Conservation (phyloP, 2,329 filamentous ascomycete genomes). For the Colletotrichum destructivum region DNA sequence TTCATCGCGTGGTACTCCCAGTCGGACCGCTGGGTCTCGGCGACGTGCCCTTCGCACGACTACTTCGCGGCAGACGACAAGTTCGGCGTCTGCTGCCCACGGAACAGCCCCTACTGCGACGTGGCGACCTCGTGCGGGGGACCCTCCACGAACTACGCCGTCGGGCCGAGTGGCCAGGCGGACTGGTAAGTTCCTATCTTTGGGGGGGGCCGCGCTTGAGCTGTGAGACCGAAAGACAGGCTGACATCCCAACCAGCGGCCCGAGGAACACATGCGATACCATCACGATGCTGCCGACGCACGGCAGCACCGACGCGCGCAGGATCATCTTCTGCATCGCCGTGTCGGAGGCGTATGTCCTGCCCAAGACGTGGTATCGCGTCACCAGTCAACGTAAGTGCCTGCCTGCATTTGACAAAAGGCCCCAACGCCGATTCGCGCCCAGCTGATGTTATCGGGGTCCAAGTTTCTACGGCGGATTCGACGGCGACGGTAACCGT, state of each 20-base stretch:
- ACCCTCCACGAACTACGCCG: slow-evolving; percentile 14
- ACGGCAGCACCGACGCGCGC: slow-evolving; percentile 20
- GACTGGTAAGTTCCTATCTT: slow-evolving; percentile 17
- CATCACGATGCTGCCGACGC: slow-evolving; percentile 14
- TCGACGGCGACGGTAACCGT: slow-evolving; percentile 4
- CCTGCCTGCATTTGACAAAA: too few relatives aligned
- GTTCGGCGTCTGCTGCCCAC: slow-evolving; percentile 29
- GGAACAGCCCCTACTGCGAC: slow-evolving; percentile 18
- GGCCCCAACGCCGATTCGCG: too few relatives aligned
- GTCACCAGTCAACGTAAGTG: slow-evolving; percentile 18
- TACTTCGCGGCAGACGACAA: slow-evolving; percentile 34
- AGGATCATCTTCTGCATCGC: slow-evolving; percentile 31
- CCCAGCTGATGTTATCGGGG: too few relatives aligned
- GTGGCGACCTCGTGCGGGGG: slow-evolving; percentile 33
- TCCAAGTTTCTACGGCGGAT: background rate
- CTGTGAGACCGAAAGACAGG: background rate
- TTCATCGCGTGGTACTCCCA: slow-evolving; percentile 33
- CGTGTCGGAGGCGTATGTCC: slow-evolving; percentile 15
- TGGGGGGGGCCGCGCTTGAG: too few relatives aligned
- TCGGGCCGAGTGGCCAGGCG: slow-evolving; percentile 23
- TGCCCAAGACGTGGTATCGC: slow-evolving; percentile 34
- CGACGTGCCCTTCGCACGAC: slow-evolving; percentile 20
- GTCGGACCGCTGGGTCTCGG: slow-evolving; percentile 21
- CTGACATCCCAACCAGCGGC: background rate
- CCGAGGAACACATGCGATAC: slow-evolving; percentile 29